Evolutionary conservation across 2,329 filamentous ascomycete genomes (phyloP).

Genomic region (Aphanoascus verrucosus): DNA sequence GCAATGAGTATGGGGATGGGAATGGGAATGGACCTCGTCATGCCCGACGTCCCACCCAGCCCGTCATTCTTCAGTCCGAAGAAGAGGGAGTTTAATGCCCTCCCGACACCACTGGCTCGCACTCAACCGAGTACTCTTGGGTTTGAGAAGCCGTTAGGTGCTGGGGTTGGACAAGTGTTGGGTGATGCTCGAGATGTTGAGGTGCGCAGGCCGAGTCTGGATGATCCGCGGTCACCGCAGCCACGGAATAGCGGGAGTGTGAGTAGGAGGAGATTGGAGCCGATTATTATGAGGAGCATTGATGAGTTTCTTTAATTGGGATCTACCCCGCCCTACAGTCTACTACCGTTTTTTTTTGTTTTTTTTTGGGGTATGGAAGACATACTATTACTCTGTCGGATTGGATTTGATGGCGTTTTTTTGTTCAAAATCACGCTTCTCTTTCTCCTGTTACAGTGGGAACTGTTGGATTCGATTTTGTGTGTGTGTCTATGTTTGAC

Average conservation of each 20-base stretch:
- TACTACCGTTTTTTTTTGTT: conserved; percentile 13
- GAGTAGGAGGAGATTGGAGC: conserved; percentile 28
- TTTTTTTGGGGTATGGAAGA: conserved; percentile 1
- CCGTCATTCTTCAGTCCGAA: conserved; percentile 37
- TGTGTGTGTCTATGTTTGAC: too few relatives aligned
- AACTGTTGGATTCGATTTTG: too few relatives aligned
- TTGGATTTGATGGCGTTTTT: background rate
- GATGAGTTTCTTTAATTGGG: conserved; percentile 37
- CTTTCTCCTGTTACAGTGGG: background rate
- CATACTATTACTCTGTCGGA: too few relatives aligned
- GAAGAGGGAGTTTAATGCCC: conserved; percentile 34
- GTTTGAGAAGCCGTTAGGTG: conserved; percentile 1
- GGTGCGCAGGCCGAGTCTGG: conserved; percentile 13
- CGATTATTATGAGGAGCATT: conserved; percentile 37
- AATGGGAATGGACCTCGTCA: conserved; percentile 31
- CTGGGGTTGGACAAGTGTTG: too few relatives aligned
- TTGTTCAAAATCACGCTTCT: background rate
- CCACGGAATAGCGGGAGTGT: too few relatives aligned
- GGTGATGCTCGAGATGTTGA: too few relatives aligned
- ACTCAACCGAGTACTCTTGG: conserved; percentile 24
- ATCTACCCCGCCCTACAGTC: too few relatives aligned
- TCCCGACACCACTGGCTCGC: conserved; percentile 30
- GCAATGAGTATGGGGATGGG: too few relatives aligned
- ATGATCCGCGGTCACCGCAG: conserved; percentile 35
- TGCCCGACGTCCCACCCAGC: conserved; percentile 29